Percentiles rank a stretch among this genome's conserved stretches.
phyloP scores from a whole-genome alignment of 768 basidiomycete species.

The Tricholoma saponaceum region DNA sequence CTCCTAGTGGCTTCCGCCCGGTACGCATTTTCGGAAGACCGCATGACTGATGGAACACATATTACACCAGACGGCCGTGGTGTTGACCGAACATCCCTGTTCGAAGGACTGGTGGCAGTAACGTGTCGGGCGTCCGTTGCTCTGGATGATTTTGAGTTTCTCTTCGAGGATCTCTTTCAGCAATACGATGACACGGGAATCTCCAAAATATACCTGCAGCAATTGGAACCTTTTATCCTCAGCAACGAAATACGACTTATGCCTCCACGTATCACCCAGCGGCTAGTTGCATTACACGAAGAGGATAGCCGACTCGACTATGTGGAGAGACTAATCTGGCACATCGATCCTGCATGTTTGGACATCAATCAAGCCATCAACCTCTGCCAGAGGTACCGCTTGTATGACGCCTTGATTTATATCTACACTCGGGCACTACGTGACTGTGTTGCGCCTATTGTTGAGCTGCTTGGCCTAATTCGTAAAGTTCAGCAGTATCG shows the following conservation, averaged over 20 bases:
- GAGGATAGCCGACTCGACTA: constrained; percentile 64
- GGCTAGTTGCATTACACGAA: constrained; percentile 75
- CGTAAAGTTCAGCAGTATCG: constrained; percentile 60
- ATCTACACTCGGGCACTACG: constrained; percentile 85
- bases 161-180: constrained; percentile 93
- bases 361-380: constrained; percentile 92
- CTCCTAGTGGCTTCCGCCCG: constrained; percentile 84
- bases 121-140: constrained; percentile 79
- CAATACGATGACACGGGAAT: constrained; percentile 84
- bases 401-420: constrained; percentile 94
- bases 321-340: constrained; percentile 92
- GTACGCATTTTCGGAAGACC: constrained; percentile 93
- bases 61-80: constrained; percentile 77
- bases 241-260: constrained; percentile 66
- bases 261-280: constrained; percentile 87
- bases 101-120: constrained; percentile 79
- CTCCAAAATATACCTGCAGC: constrained; percentile 73
- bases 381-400: constrained; percentile 75
- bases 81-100: constrained; percentile 87
- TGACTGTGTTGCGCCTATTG: constrained; percentile 87
- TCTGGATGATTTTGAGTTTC: constrained; percentile 75
- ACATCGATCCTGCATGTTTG: constrained; percentile 85
- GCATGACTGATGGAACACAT: constrained; percentile 89
- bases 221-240: constrained; percentile 81
- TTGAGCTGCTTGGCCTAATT: constrained; percentile 78